phyloP scores from a whole-genome alignment of 495 filamentous ascomycete species.

The Copromyces sp. region DNA sequence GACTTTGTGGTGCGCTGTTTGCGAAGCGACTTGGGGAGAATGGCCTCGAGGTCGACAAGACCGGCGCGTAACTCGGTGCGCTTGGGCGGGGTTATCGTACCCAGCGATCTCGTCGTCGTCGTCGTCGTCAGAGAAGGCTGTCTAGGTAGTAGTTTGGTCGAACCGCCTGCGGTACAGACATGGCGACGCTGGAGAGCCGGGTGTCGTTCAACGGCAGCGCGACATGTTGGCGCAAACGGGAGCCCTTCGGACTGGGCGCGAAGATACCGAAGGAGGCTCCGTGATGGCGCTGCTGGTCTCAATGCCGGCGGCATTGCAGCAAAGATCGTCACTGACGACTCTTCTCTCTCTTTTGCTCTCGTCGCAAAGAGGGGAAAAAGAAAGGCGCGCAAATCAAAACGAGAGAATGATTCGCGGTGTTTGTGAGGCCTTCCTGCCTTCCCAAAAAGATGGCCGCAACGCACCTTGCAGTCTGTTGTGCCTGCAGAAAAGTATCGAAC shows the following conservation, averaged over 20 bases:
- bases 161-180: constrained; percentile 12
- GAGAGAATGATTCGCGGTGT: not conserved
- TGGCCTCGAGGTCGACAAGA: constrained; percentile 33
- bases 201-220: constrained; percentile 4
- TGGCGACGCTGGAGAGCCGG: constrained; percentile 5
- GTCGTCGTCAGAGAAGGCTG: constrained; percentile 2
- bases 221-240: constrained; percentile 28
- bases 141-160: constrained; percentile 2
- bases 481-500: not conserved
- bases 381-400: not conserved
- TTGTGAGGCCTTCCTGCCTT: not conserved
- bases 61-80: constrained; percentile 29
- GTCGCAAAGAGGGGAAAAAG: not conserved
- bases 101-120: constrained; percentile 3
- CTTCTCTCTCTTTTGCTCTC: not conserved
- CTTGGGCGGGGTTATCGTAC: constrained; percentile 12
- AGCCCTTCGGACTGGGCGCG: constrained; percentile 48
- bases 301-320: constrained; percentile 28
- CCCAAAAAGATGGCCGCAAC: not conserved
- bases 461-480: not conserved
- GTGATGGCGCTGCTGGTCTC: constrained; percentile 43
- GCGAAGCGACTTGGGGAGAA: constrained; percentile 27
- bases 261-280: constrained; percentile 51
- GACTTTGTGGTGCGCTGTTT: constrained; percentile 5
- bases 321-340: not conserved